Evolutionary conservation across 208 protist species (phyloP), one percentile per base, ranked within the genome.

Genomic region (Leishmania aethiopica): DNA sequence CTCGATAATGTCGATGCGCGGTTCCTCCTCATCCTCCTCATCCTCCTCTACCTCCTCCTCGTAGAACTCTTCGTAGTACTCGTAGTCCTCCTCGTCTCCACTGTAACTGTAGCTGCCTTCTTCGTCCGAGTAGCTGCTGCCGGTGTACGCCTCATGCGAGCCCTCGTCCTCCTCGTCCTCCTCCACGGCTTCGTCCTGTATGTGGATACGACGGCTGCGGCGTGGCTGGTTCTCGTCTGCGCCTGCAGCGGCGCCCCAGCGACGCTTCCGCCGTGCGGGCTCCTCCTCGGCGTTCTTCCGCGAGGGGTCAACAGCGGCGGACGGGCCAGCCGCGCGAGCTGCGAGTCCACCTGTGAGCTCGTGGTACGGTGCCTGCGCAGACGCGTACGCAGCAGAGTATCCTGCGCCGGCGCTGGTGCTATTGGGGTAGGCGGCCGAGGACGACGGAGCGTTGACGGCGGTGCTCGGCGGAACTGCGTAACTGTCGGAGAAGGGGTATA

Each of bases 1-100:
- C 11, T 86, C 84, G 85, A 96, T 94, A 75, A 96, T 90, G 77
- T 94, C 82, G 84, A 96, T 96, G 62, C 86, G 90, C 22, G 93
- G 93, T 55, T 92, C 90, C 73, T 96, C 93, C 37, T 95, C 90
- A 25, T 89, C 84, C 25, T 91, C 86, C 35, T 96, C 91, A 51
- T 92, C 89, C 70, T 93, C 88, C 71, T 93, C 89, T 19, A 92
- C 84, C 55, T 95, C 89, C 67, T 93, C 86, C 74, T 94, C 88
- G 62, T 91, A 89, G 75, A 91, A 84, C 81, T 92, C 90, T 67
- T 92, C 89, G 85, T 91, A 91, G 78, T 90, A 87, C 71, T 92
- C 86, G 73, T 91, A 87, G 47, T 89, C 86, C 42, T 88, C 83
- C 17, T 89, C 85, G 51, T 84, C 74, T 37, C 80, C 55, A n/a